These are phyloP conservation scores for Lentinula novae-zelandiae DNA, from an alignment of 1,284 basidiomycete species.

Conservation along the genomic window DNA sequence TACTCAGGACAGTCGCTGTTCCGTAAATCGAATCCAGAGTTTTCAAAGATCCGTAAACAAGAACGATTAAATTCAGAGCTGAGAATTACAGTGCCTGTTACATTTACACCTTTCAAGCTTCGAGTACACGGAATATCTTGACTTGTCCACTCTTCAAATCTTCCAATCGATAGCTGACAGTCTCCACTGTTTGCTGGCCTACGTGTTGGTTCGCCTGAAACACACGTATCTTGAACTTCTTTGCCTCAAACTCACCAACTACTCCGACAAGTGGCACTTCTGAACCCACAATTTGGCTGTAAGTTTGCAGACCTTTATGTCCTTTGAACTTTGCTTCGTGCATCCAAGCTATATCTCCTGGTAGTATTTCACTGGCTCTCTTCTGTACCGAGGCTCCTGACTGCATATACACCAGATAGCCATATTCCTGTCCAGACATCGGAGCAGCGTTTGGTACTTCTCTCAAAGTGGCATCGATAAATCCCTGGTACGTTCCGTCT, in stretches of 20 bases:
- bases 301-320: slow-evolving; percentile 77
- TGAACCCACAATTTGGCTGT: slow-evolving; percentile 60
- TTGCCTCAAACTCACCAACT: slow-evolving; percentile 77
- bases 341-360: slow-evolving; percentile 80
- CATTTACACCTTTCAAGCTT: slow-evolving; percentile 18
- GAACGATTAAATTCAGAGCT: too few relatives aligned
- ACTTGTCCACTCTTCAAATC: slow-evolving; percentile 84
- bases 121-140: slow-evolving; percentile 48
- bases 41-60: too few relatives aligned
- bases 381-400: slow-evolving; percentile 63
- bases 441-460: slow-evolving; percentile 54
- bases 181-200: slow-evolving; percentile 77
- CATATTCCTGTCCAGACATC: slow-evolving; percentile 45
- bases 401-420: slow-evolving; percentile 75
- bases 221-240: slow-evolving; percentile 82
- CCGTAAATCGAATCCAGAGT: too few relatives aligned
- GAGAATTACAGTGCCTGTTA: background rate
- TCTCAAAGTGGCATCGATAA: slow-evolving; percentile 62
- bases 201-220: slow-evolving; percentile 81
- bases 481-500: slow-evolving; percentile 80
- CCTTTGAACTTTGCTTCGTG: slow-evolving; percentile 83
- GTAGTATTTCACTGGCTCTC: slow-evolving; percentile 75
- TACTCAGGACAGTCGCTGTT: too few relatives aligned
- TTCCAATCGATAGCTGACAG: slow-evolving; percentile 80
- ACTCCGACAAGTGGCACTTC: slow-evolving; percentile 70